These are phyloP conservation scores for Helianthus tuberosus DNA, from an alignment of 129 eudicot genomes.

Conservation along the genomic window DNA sequence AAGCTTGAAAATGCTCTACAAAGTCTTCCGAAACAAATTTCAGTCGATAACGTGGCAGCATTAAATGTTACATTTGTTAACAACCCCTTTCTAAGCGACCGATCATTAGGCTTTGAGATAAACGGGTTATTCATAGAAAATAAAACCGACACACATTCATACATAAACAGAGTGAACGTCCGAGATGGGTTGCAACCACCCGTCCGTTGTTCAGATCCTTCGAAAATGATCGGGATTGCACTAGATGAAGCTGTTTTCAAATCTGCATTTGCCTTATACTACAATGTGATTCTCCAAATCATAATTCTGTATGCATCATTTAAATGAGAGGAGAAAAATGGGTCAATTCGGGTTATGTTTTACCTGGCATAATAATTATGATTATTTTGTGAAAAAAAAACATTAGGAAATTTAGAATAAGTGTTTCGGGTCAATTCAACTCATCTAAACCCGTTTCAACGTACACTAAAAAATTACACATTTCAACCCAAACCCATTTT, in stretches of 20 bases:
- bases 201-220: conserved; percentile 42
- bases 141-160: conserved; percentile 11
- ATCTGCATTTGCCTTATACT: conserved; percentile 58
- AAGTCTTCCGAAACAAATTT: conserved; percentile 53
- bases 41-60: conserved; percentile 49
- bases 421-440: not conserved
- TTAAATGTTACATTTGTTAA: conserved; percentile 55
- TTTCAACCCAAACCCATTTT: not conserved
- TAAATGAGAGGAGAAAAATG: conserved; percentile 6
- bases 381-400: not conserved
- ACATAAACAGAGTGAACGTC: conserved; percentile 12
- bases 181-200: conserved; percentile 28
- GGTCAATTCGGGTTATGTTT: not conserved
- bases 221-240: conserved; percentile 66
- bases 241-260: conserved; percentile 64
- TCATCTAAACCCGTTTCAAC: not conserved
- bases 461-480: not conserved
- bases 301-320: not conserved
- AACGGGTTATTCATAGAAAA: conserved; percentile 50
- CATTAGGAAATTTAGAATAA: not conserved
- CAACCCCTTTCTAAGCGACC: conserved; percentile 41
- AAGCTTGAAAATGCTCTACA: conserved; percentile 50
- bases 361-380: not conserved
- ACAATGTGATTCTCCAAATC: conserved; percentile 42
- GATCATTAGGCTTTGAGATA: conserved; percentile 59